Base-by-base conservation (phyloP, 805 yeast species). In the Cyberlindnera galapagoensis region DNA sequence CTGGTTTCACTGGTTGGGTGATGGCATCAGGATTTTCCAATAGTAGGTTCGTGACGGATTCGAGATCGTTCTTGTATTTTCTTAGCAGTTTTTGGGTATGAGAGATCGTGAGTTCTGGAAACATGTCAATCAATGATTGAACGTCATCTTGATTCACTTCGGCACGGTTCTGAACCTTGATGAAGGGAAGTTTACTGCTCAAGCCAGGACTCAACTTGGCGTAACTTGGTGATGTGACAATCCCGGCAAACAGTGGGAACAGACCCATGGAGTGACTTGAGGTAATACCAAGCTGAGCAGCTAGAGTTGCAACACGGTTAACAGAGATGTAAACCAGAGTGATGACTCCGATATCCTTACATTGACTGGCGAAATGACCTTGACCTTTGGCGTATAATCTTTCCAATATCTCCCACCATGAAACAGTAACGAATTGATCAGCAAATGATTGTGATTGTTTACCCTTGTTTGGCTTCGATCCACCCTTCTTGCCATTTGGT, bases 331-430 rank as follows among this genome's bases (percentile, higher is more conserved):
- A 33, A 0, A 75, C 40, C 21, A 80, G 36, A 1, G 81, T 68
- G 2, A 80, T 45, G 2, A 76, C 48, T 61, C 68, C 71, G 2
- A 77, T 47, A 18, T 75, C 63, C 43, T 65, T 67, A 15, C 73
- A 61, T 0, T 47, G 39, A 5, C 60, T 52, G 0, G 76, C 62
- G 44, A 71, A 68, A 8, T 71, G 47, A 24, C 81, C 74, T 16
- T 59, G 59, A 5, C 84, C 86, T 33, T 67, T 69, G 8, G 67
- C 67, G 56, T 74, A 80, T 33, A 75, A 51, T 23, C 59, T 62
- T 44, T 81, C 90, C 26, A 82, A 47, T 10, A 56, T 51, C 42
- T 74, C 78, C 12, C 78, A 53, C 87, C 87, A 81, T 9, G 62
- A 56, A 1, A 57, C 46, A 14, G 61, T 61, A 3, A 79, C 72